Base-by-base conservation (phyloP, 176 grass and related monocot species). In the Carex parvula region DNA sequence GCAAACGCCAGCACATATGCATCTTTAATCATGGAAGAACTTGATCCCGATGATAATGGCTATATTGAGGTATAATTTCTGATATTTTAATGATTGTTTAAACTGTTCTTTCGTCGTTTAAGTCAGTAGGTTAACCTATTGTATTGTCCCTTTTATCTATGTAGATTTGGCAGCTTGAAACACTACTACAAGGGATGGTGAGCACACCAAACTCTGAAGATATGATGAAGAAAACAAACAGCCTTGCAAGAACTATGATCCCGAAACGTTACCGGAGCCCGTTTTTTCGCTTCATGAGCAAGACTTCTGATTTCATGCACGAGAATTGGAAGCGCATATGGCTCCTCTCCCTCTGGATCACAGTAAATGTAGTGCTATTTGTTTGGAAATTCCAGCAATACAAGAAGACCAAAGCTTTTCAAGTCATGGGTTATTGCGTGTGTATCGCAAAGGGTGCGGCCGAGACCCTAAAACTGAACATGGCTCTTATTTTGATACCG, bases 251-350 rank as follows among this genome's bases (percentile, higher is more conserved):
- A 84, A 86, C 96, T 67, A 99, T 95, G 93, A 89, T 93, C 13
- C 91, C 96, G 2, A 88, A 76, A 26, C 82, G 68, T 79, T 68
- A 93, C 81, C 76, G 88, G 84, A 91, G 75, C 82, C 96, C 96
- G 3, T 4, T 89, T 42, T 86, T 85, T 63, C 83, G 48, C 55
- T 88, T 61, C 83, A 52, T 72, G 17, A 92, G 60, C 39, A 90
- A 86, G 80, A 81, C 86, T 15, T 81, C 83, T 5, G 96, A 99
- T 85, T 94, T 95, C 32, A 46, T 93, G 55, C 91, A 92, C 15
- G 96, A 99, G 85, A 95, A 99, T 87, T 99, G 96, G 96, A 93
- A 90, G 91, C 92, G 93, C 75, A 95, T 95, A 61, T 99, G 96
- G 96, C 70, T 99, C 29, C 1, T 99, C 69, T 53, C 91, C 1